Conservation (phyloP, 495 filamentous ascomycete species). For the Tuber microsphaerosporum region DNA sequence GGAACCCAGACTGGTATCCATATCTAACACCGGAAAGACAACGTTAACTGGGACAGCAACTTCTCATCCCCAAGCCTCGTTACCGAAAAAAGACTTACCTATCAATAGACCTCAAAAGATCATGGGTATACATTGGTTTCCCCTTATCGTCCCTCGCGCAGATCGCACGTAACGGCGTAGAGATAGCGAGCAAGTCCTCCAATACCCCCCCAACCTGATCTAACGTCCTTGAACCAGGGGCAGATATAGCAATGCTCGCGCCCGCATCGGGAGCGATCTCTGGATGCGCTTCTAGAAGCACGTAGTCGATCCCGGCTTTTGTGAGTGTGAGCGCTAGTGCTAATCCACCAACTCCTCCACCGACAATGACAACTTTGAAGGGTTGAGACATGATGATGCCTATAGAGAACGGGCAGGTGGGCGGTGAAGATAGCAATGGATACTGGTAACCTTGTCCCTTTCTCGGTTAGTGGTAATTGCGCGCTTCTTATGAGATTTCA, state of each 20-base stretch:
- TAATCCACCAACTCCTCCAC: constrained; percentile 50
- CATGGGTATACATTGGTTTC: constrained; percentile 24
- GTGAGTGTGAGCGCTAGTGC: constrained; percentile 48
- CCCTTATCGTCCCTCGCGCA: not conserved
- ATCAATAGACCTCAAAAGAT: constrained; percentile 20
- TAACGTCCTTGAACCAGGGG: constrained; percentile 45
- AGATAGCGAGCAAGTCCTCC: constrained; percentile 34
- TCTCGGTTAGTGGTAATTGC: not conserved
- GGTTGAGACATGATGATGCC: not conserved
- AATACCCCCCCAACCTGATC: constrained; percentile 48
- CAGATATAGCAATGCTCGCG: constrained; percentile 42
- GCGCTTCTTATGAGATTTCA: no score
- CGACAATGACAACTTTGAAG: constrained; percentile 52
- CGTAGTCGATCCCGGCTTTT: constrained; percentile 47
- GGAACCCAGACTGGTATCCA: constrained; percentile 42
- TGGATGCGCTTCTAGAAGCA: constrained; percentile 47
- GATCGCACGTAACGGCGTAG: constrained; percentile 15
- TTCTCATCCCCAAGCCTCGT: constrained; percentile 32
- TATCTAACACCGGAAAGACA: constrained; percentile 27
- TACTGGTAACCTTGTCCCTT: not conserved
- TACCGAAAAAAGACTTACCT: constrained; percentile 22
- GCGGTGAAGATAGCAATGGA: no score
- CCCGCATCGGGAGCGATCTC: constrained; percentile 45
- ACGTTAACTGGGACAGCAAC: constrained; percentile 5
- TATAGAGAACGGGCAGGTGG: not conserved